Base-by-base conservation (phyloP, 768 basidiomycete species). In the Epithele typhae region DNA sequence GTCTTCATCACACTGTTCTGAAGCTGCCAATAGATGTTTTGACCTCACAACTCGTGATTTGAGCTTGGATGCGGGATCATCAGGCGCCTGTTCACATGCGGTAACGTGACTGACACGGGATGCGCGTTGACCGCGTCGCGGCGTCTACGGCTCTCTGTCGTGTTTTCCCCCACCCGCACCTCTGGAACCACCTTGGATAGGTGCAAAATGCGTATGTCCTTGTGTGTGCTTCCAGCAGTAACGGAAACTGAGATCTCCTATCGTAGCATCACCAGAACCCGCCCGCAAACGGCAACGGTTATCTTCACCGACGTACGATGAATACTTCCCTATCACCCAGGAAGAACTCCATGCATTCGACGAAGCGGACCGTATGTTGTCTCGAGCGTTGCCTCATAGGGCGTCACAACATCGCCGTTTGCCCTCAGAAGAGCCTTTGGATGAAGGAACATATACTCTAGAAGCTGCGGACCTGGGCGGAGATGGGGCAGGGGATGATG, bases 271-370 rank as follows among this genome's bases (percentile, higher is more conserved):
- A 15, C 50, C 50, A 5, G 40, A 21, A 9, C 42, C 45, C 27
- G 46, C 51, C 12, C 46, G 43, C 7, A 87, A 87, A 63, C 72
- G 79, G 18, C 76, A 77, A 53, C 71, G 84, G 34, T 71, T 84
- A 23, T 82, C 82, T 0, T 84, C 83, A 0, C 82, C 84, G 1
- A 77, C 77, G 18, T 82, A 81, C 50, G 83, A 84, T 50, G 57
- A 60, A 8, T 55, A 61, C 27, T 50, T 55, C n/a, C 53, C 52
- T 18, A 59, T 79, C 43, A 84, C 74, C 41, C 73, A 78, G 49
- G 74, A 79, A 25, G 76, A 82, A 45, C 59, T 84, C 10, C 65
- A 67, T 27, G 79, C 76, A 3, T 73, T 64, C 22, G 57, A 61
- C 22, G 53, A 37, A 21, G 40, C 54, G 15, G 59, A 64, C 15